Evolutionary conservation across 2,329 filamentous ascomycete species (phyloP).

Genomic region (Penicillium occitanis): DNA sequence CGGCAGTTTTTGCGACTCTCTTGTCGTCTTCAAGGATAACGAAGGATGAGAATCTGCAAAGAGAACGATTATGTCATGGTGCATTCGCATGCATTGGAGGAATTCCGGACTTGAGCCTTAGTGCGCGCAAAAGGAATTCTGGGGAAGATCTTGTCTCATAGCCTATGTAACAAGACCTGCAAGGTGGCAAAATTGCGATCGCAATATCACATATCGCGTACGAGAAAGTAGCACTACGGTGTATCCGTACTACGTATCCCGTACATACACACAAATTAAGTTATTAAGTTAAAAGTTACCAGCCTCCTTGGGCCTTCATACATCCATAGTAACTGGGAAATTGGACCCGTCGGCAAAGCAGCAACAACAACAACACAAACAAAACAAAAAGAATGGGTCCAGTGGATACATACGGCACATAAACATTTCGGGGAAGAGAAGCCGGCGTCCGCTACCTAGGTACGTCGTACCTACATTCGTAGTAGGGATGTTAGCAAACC

Average conservation of each 20-base stretch:
- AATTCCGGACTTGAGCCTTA: not conserved
- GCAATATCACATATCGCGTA: not conserved
- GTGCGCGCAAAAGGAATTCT: not conserved
- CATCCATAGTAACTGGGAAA: not conserved
- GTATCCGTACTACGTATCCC: not conserved
- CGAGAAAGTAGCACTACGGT: not conserved
- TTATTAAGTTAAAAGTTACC: not conserved
- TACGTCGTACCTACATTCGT: not conserved
- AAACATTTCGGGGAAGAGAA: conserved; percentile 16
- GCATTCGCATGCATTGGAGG: conserved; percentile 1
- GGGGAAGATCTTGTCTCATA: not conserved
- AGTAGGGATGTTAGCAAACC: not conserved
- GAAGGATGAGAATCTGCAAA: not conserved
- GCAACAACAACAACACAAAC: not conserved
- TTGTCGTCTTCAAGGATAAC: not conserved
- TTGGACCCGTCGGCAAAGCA: not conserved
- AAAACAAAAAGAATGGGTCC: not conserved
- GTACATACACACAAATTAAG: not conserved
- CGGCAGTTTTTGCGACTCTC: not conserved
- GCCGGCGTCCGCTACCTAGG: not conserved
- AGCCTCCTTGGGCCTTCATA: not conserved
- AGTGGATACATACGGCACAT: not conserved
- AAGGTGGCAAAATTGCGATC: not conserved
- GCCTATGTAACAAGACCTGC: not conserved
- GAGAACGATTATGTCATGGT: conserved; percentile 1